Evolutionary conservation across 306 rosid species (phyloP).

Genomic region (Castanopsis chinensis): DNA sequence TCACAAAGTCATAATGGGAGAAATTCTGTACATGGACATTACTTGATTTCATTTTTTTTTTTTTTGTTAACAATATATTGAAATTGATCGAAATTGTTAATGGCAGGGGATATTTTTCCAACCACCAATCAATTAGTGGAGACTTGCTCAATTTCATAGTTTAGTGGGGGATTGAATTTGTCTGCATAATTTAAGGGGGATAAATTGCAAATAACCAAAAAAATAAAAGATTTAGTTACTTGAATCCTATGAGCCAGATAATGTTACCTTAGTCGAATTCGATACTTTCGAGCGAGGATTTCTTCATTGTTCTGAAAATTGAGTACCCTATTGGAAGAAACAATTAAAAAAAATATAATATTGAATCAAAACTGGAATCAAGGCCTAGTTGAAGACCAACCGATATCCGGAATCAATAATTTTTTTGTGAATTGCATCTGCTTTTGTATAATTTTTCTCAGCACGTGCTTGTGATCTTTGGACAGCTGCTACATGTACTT

Average conservation of each 20-base stretch:
- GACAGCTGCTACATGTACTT: conserved; percentile 49
- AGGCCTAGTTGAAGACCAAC: conserved; percentile 33
- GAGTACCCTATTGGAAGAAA: conserved; percentile 47
- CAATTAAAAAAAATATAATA: neutral
- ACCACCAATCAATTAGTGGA: too few relatives aligned
- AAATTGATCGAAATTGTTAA: too few relatives aligned
- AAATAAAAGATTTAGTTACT: conserved; percentile 20
- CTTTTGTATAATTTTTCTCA: conserved; percentile 40
- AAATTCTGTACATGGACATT: too few relatives aligned
- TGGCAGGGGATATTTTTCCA: too few relatives aligned
- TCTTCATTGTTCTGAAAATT: conserved; percentile 48
- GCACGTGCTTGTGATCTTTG: conserved; percentile 62
- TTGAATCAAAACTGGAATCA: neutral
- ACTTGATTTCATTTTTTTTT: too few relatives aligned
- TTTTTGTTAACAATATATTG: too few relatives aligned
- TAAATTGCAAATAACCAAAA: too few relatives aligned
- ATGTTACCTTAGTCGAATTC: conserved; percentile 82
- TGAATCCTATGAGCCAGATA: neutral
- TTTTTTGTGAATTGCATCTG: conserved; percentile 68
- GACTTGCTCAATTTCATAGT: too few relatives aligned
- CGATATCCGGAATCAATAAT: conserved; percentile 80
- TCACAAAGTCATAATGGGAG: too few relatives aligned
- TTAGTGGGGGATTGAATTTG: too few relatives aligned
- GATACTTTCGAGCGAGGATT: conserved; percentile 68
- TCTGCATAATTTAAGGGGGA: too few relatives aligned